Base-by-base conservation (phyloP, 306 rosid genomes). In the Arachis hypogaea region DNA sequence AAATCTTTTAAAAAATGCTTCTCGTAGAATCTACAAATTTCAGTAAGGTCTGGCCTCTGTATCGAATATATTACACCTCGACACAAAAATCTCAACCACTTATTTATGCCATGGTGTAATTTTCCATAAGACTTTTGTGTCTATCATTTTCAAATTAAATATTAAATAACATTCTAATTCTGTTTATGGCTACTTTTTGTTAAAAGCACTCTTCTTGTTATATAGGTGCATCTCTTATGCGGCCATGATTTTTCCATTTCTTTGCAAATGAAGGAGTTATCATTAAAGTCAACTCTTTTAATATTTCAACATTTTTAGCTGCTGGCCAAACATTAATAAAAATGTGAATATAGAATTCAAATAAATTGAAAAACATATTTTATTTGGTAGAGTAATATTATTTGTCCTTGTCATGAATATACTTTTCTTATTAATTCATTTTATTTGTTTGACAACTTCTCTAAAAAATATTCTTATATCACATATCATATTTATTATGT, bases 281-380 rank as follows among this genome's bases (percentile, higher is more conserved):
- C 43, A 43, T 41, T 66, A 16, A 58, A 38, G 42, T 67, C 50
- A 69, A 66, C 61, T 76, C 18, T 22, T 22, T 22, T 22, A 46
- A 58, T 14, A 11, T 18, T 51, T 57, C 46, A 67, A 18, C 28
- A 4, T 45, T 49, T 22, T 57, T 14, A 73, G 79, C 79, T 66
- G 79, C 79, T 45, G 9, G 58, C 46, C 66, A 36, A 44, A 6
- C 28, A 22, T 14, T 44, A 5, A 66, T 43, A 66, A 29, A 63
- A 6, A 63, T 52, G 11, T 54, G 65, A 54, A 12, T 8, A 3
- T 47, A n/a, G 14, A 47, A 47, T 47, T 9, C 52, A 47, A 47
- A 9, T 5, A 47, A 47, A 47, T 47, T 47, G 49, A 45, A 45
- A 7, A 45, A 9, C 28, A 7, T 41, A 41, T 7, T 45, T 45